Evolutionary conservation across 2,329 filamentous ascomycete genomes (phyloP), one percentile per base, ranked within the genome.

Genomic region (Dactylonectria estremocensis): DNA sequence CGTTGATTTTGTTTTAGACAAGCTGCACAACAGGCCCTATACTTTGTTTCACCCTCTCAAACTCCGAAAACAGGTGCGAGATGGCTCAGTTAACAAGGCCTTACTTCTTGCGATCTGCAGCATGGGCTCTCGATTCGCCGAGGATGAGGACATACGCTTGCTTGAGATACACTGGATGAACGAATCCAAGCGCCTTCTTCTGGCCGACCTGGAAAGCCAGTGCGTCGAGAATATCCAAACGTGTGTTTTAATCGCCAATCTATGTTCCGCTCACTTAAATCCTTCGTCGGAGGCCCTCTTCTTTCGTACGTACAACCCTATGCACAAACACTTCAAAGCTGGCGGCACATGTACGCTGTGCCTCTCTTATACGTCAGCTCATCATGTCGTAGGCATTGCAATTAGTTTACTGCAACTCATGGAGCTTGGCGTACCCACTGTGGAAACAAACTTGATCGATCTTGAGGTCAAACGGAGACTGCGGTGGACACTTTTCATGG

Each of bases 401-500:
- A 55, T 11, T 3, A 59, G 60, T n/a, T 65, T 72, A 56, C 50
- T 59, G 11, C 45, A 69, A 28, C 59, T 71, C 13, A 35, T 69
- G 24, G 49, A 53, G 20, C 40, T 68, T 18, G 54, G 58, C 33
- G 33, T 53, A 2, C 31, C 48, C 1, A 13, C 53, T 2, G 16
- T 46, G 8, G 35, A 52, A 22, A 14, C 10, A 46, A 4, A 35
- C 63, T 5, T 43, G 40, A 59, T 68, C 18, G 45, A 40, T 1
- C 64, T 33, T 11, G 72, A 74, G 18, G 43, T 66, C 4, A 60
- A 53, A 13, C 49, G 64, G 22, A 54, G 72, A 9, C 46, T 62
- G 0, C 72, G 70, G 70, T 71, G 70, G 63, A 61, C 72, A 2
- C 40, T 74, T 0, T 71, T 66, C 48, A 66, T 68, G 64, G 69